Percentiles rank a stretch among this genome's conserved stretches.
Evolutionary conservation across 2,329 filamentous ascomycete genomes (phyloP).

Genomic region (Cercospora berteroae): DNA sequence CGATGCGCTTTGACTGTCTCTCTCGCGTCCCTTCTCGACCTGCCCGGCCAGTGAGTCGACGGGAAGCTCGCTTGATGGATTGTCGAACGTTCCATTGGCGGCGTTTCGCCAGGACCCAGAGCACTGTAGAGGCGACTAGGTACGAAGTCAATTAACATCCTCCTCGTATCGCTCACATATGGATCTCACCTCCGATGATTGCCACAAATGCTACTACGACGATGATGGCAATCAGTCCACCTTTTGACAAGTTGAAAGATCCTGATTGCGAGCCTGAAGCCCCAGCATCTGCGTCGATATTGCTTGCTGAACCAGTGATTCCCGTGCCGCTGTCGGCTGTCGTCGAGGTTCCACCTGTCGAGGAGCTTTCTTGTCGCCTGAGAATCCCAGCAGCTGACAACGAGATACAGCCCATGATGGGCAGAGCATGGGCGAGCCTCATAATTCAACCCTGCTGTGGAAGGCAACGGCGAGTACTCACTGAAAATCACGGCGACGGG

Average conservation of each 20-base stretch:
- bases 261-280: conserved; percentile 59
- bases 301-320: conserved; percentile 11
- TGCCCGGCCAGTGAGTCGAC: conserved; percentile 45
- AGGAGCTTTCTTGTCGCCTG: conserved; percentile 5
- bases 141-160: not conserved
- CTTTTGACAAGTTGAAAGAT: conserved; percentile 63
- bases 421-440: conserved; percentile 1
- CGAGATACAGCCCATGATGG: not conserved
- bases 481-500: not conserved
- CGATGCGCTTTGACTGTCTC: conserved; percentile 26
- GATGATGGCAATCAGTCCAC: conserved; percentile 71
- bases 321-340: not conserved
- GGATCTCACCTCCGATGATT: conserved; percentile 62
- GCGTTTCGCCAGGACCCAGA: conserved; percentile 81
- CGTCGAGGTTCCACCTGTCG: not conserved
- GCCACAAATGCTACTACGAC: conserved; percentile 65
- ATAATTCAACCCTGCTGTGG: conserved; percentile 4
- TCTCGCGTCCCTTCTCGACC: conserved; percentile 9
- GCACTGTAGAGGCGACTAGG: conserved; percentile 62
- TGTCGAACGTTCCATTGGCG: conserved; percentile 77
- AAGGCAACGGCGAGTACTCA: not conserved
- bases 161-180: not conserved
- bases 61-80: conserved; percentile 64
- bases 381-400: conserved; percentile 3
- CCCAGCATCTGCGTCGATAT: conserved; percentile 50